A percentile compares a stretch with the other conserved stretches of the same genome.
These are phyloP conservation scores for Suillus sp. DNA, from an alignment of 768 basidiomycete genomes.

Conservation along the genomic window DNA sequence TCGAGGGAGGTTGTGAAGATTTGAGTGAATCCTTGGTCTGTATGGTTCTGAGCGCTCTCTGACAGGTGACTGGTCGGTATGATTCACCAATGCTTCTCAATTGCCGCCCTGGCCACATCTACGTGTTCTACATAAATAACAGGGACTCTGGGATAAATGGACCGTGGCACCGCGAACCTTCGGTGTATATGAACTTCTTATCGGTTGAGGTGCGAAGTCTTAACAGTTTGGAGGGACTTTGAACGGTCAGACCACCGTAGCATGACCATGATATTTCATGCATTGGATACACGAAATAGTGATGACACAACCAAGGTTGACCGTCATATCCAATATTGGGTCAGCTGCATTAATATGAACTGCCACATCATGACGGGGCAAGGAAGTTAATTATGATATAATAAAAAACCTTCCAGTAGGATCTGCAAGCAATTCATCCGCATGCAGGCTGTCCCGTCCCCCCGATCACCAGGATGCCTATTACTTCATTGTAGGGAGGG, in stretches of 20 bases:
- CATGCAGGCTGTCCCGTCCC: background rate
- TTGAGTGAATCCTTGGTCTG: background rate
- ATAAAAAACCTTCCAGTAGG: background rate
- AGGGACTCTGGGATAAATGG: no score
- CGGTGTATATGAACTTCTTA: background rate
- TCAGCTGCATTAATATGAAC: no score
- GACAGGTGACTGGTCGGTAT: background rate
- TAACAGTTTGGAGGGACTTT: no score
- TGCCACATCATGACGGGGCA: background rate
- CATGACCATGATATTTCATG: no score
- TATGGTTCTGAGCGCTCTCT: background rate
- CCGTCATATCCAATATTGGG: no score
- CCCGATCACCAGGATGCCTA: no score
- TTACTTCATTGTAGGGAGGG: background rate
- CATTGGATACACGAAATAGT: no score
- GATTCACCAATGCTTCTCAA: background rate
- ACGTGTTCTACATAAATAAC: background rate
- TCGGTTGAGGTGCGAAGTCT: background rate
- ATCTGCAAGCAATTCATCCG: background rate
- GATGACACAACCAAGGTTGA: no score
- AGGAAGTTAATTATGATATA: background rate
- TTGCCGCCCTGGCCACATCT: background rate
- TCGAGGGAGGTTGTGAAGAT: no score
- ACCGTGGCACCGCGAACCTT: slow-evolving; percentile 55
- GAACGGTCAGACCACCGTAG: no score